Base-by-base conservation (phyloP, 192 early-diverging fungal species). In the Podila minutissima region DNA sequence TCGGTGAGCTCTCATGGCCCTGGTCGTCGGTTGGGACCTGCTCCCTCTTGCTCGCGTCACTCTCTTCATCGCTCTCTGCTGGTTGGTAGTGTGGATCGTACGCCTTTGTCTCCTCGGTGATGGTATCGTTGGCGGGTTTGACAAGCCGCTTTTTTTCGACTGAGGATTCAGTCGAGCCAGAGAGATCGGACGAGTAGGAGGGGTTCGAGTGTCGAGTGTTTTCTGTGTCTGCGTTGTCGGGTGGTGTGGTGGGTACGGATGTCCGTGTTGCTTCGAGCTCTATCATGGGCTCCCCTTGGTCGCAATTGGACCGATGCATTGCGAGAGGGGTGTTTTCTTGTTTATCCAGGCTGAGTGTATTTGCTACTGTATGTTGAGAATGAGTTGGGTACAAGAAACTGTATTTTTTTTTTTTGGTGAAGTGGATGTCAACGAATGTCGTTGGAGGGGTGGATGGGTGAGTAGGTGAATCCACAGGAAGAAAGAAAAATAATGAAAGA, bases 1-100 rank as follows among this genome's bases (percentile, higher is more conserved):
- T 79, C 8, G 84, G 84, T 3, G 84, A 85, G 13, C 69, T 67
- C 58, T 85, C 84, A 33, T 63, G 61, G 20, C 67, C 77, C 50
- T 66, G 22, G 4, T 66, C 38, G 24, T 66, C 58, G 29, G 28
- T 59, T 3, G 66, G 20, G 24, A 28, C 28, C 0, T 37, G 35
- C 3, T 41, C 58, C n/a, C 3, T 31, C 20, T 22, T 33, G 19
- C 20, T 8, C 20, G 1, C 20, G 13, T 24, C 33, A 2, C 10
- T 51, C 26, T 22, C 41, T 57, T 19, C 37, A 28, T 10, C 38
- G 17, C 24, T 50, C 20, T 63, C 50, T 12, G 32, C 20, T 3
- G 51, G 12, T 15, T 55, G 53, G 19, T 55, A 55, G 17, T 55
- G 20, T 22, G 19, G 53, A 26, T 55, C 53, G 17, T 55, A 55